Evolutionary conservation across 805 yeast genomes (phyloP), one percentile per base, ranked within the genome.

Genomic region (Ogataea minuta): DNA sequence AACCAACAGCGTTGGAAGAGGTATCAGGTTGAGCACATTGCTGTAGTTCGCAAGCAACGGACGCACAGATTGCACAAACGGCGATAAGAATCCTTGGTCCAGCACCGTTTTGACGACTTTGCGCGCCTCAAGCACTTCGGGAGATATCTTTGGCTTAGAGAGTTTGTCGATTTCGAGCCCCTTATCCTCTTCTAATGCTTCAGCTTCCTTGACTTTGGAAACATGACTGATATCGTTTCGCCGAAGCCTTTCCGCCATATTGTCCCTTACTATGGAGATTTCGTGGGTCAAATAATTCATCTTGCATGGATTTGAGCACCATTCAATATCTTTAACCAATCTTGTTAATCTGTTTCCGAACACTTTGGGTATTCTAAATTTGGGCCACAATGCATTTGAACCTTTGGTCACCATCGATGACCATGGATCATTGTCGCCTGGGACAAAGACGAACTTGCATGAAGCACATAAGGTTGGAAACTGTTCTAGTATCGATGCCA

Each of bases 361-460:
- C 2, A 83, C 63, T 17, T 69, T 66, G 0, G 98, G 95, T 2
- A 93, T 72, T 0, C 79, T 70, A 13, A 69, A 66, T 53, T 82
- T 84, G 0, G 99, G 99, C 80, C 87, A 80, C 7, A 72, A 46
- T 1, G 76, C 62, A 31, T 71, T 60, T 0, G 80, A 68, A 4
- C 91, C 89, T 34, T 81, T 69, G 1, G 84, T 72, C 33, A 73
- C 74, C 39, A 81, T 68, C 1, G 93, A 76, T 24, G 81, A 80
- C 97, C 98, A 93, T 0, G 96, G 96, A 62, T 93, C 99, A 50
- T 87, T 84, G 28, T 78, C 77, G 1, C 99, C 98, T 0, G 98
- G 97, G 1, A 91, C 67, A 43, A 93, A 76, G 1, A 88, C 64
- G 20, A 93, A 60, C 36, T 82, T 79, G 20, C 84, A 71, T 6